A percentile compares a stretch with the other conserved stretches of the same genome.
Conservation (phyloP, 176 grass and related monocot species). For the Elymus sibiricus region DNA sequence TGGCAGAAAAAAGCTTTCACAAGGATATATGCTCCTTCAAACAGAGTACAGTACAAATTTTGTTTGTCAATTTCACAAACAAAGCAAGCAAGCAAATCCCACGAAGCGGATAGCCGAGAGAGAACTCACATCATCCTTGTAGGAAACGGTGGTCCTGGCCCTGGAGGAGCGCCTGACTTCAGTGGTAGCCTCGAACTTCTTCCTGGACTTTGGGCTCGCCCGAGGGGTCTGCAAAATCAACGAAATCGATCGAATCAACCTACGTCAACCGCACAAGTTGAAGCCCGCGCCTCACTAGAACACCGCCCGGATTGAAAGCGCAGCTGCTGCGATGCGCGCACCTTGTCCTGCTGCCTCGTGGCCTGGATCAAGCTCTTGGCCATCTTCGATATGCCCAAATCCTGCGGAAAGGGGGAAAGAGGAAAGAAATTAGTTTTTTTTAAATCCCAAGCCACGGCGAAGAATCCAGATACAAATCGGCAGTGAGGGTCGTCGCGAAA, state of each 20-base stretch:
- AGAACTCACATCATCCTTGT: slow-evolving; percentile 76
- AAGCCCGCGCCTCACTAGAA: not conserved
- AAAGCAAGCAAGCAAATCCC: not conserved
- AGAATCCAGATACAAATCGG: not conserved
- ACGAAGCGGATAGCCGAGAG: not conserved
- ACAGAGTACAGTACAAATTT: not conserved
- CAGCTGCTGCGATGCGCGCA: not conserved
- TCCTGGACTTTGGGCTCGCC: slow-evolving; percentile 59
- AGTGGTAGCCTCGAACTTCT: slow-evolving; percentile 47
- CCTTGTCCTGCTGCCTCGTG: slow-evolving; percentile 65
- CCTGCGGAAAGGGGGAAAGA: slow-evolving; percentile 26
- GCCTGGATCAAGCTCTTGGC: slow-evolving; percentile 79
- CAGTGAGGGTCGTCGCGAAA: not conserved
- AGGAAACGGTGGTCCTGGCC: slow-evolving; percentile 67
- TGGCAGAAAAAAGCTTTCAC: not conserved
- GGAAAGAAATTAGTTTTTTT: not conserved
- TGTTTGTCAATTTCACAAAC: not conserved
- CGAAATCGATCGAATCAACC: not conserved
- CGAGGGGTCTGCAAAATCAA: slow-evolving; percentile 34
- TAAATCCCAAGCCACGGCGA: no score
- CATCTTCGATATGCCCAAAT: slow-evolving; percentile 85
- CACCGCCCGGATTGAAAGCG: not conserved
- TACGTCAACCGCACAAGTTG: not conserved
- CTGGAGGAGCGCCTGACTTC: slow-evolving; percentile 94
- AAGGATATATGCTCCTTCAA: not conserved